Evolutionary conservation across 2,329 filamentous ascomycete genomes (phyloP), one percentile per base, ranked within the genome.

Genomic region (Botrytis tulipae): DNA sequence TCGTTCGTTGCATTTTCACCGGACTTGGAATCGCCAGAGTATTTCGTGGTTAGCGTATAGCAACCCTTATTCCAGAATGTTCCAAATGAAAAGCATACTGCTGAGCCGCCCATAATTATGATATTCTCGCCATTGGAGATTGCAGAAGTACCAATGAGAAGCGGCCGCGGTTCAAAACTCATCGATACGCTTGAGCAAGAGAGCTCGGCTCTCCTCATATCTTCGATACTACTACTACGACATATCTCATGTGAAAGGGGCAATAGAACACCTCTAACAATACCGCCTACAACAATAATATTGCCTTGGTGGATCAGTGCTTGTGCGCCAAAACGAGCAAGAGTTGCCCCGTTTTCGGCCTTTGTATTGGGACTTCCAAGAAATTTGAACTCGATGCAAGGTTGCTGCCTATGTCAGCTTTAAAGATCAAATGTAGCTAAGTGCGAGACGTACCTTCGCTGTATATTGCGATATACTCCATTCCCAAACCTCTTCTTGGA

Each of bases 31-130:
- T 14, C 40, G n/a, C 32, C 42, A 63, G 32, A 29, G 32, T 5
- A 4, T 8, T 25, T 18, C 22, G 40, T 20, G 16, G 60, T 62
- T 16, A 79, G 37, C 8, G 76, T 80, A 71, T 78, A 80, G 67
- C 75, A 78, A 1, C 89, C 89, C 46, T 86, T 85, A 69, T 94
- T 95, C 93, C 93, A 97, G 79, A 89, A 94, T 10, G 92, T 93
- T 1, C 94, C 94, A 87, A 97, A 97, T 0, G 93, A 94, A 84
- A 97, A 97, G 81, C 94, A 97, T 14, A 94, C 93, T 25, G 92
- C 93, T 54, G 94, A 95, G 25, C 95, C 95, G 1, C 94, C 94
- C 66, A 92, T 82, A 12, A 97, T 83, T 16, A 93, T 78, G 4
- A 94, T 78, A 44, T 85, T 83, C 60, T 84, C 78, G 42, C 83